Percentiles rank a stretch among this genome's conserved stretches.
Conservation (phyloP, 2,329 filamentous ascomycete genomes). For the Fusarium phyllophilum region DNA sequence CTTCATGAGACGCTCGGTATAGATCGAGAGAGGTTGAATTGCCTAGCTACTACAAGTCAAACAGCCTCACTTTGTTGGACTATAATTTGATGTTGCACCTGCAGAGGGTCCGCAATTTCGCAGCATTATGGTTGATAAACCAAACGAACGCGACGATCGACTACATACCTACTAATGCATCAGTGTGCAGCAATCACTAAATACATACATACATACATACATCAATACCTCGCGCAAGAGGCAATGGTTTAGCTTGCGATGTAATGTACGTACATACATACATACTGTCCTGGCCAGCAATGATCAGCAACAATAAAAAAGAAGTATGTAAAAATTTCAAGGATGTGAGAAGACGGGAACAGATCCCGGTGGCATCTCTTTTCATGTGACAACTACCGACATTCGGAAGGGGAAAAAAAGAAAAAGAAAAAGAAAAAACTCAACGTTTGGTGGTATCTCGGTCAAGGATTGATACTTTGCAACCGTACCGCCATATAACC, state of each 20-base stretch:
- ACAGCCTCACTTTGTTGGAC: constrained; percentile 13
- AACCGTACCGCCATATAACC: constrained; percentile 26
- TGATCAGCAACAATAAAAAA: constrained; percentile 2
- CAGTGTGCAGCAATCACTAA: constrained; percentile 10
- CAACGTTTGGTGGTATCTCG: constrained; percentile 31
- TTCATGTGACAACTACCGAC: constrained; percentile 39
- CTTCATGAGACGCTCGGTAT: neutral
- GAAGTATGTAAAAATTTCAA: neutral
- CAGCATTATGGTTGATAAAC: constrained; percentile 2
- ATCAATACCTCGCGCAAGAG: neutral
- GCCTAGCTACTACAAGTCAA: neutral
- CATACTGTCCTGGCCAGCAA: neutral
- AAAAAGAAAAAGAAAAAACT: constrained; percentile 20
- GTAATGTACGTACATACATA: neutral
- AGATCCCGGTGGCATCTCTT: constrained; percentile 13
- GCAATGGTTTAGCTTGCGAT: constrained; percentile 28
- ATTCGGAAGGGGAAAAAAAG: constrained; percentile 35
- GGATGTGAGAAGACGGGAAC: neutral
- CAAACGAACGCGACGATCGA: neutral
- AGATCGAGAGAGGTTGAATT: neutral
- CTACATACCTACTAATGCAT: neutral
- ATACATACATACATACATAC: neutral
- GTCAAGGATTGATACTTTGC: constrained; percentile 27
- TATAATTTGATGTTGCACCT: constrained; percentile 5
- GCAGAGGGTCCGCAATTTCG: constrained; percentile 6